Conservation (phyloP, 2,329 filamentous ascomycete species). For the Penicillium hordei region DNA sequence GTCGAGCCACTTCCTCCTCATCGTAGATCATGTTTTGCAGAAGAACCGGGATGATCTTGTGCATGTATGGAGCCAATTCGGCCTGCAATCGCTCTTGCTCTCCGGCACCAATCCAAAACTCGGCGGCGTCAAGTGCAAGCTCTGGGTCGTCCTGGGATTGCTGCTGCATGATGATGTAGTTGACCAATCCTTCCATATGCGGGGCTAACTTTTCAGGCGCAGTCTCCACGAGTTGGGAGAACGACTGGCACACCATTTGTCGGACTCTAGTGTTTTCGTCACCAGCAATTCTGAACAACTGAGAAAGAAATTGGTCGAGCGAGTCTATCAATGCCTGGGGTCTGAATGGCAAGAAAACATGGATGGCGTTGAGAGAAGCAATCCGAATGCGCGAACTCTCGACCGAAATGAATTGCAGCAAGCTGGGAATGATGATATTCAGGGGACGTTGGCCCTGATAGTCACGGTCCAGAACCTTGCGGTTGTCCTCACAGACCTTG, state of each 20-base stretch:
- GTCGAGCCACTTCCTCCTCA: constrained; percentile 82
- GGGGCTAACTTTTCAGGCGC: constrained; percentile 87
- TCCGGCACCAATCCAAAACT: constrained; percentile 94
- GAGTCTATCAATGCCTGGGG: constrained; percentile 77
- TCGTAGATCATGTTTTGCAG: constrained; percentile 95
- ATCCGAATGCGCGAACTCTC: constrained; percentile 73
- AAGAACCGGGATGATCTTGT: constrained; percentile 84
- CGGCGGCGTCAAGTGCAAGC: constrained; percentile 87
- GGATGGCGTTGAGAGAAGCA: constrained; percentile 79
- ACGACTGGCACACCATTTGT: constrained; percentile 87
- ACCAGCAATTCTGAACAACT: constrained; percentile 76
- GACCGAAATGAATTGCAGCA: constrained; percentile 82
- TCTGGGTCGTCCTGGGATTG: constrained; percentile 78
- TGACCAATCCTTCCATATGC: constrained; percentile 81
- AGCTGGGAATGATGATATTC: constrained; percentile 82
- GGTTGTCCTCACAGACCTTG: constrained; percentile 97
- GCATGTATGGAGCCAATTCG: constrained; percentile 72
- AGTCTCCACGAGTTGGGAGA: constrained; percentile 88
- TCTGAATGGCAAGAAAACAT: constrained; percentile 84
- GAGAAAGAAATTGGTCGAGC: constrained; percentile 76
- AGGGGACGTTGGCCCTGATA: constrained; percentile 86
- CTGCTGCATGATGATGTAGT: constrained; percentile 91
- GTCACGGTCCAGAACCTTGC: constrained; percentile 78
- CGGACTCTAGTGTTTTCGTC: constrained; percentile 80
- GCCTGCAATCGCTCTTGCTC: constrained; percentile 80